Conservation (phyloP, 306 rosid species). For the Senna siamea region DNA sequence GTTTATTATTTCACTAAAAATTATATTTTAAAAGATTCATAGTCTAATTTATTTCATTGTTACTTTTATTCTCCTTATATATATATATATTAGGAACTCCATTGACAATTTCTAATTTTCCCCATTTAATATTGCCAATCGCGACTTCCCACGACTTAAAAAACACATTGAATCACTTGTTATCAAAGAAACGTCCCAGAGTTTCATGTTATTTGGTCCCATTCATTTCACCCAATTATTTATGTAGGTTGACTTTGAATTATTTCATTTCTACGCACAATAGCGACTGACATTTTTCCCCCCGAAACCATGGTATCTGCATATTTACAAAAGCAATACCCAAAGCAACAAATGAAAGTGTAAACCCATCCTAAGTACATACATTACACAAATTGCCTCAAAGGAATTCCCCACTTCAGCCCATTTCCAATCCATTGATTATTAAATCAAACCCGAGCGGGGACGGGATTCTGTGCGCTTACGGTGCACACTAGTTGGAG, state of each 20-base stretch:
- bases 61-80: no score
- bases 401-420: not conserved
- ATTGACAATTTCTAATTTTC: not conserved
- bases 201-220: not conserved
- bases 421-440: no score
- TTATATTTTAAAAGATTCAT: no score
- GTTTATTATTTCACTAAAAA: no score
- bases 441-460: no score
- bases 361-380: not conserved
- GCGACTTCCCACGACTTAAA: not conserved
- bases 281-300: no score
- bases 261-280: not conserved
- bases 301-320: not conserved
- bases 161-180: not conserved
- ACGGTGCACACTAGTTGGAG: constrained; percentile 43
- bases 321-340: not conserved
- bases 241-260: not conserved
- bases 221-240: not conserved
- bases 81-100: no score
- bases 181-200: not conserved
- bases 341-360: constrained; percentile 39
- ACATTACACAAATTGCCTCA: not conserved
- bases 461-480: no score
- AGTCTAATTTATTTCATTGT: no score
- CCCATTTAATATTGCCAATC: not conserved